Evolutionary conservation across 2,329 filamentous ascomycete species (phyloP).

Genomic region (Trichoderma sp.): DNA sequence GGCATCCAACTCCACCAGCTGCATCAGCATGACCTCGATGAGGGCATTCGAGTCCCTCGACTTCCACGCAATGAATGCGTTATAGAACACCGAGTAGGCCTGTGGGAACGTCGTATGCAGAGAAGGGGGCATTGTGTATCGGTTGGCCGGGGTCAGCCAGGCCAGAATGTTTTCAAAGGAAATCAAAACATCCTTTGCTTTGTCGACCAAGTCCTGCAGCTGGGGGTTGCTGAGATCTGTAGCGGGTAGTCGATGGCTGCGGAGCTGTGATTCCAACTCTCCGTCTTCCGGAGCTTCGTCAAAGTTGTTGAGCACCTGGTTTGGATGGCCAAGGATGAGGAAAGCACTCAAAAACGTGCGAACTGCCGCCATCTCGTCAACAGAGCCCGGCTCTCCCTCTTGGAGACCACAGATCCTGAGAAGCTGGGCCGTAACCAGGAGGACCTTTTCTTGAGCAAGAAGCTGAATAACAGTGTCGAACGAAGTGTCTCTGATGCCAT

Average conservation of each 20-base stretch:
- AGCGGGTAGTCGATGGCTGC: conserved; percentile 35
- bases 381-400: conserved; percentile 61
- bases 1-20: conserved; percentile 79
- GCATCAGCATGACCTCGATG: conserved; percentile 81
- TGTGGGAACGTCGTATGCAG: conserved; percentile 63
- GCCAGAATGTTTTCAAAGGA: conserved; percentile 73
- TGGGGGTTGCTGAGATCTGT: conserved; percentile 59
- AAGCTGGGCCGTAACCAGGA: conserved; percentile 63
- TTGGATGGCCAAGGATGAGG: conserved; percentile 75
- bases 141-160: conserved; percentile 63
- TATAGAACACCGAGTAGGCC: conserved; percentile 70
- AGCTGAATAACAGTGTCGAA: conserved; percentile 74
- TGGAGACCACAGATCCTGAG: conserved; percentile 68
- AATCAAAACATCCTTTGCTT: conserved; percentile 73
- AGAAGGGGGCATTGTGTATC: conserved; percentile 62
- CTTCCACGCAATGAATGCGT: conserved; percentile 82
- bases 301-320: conserved; percentile 73
- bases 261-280: conserved; percentile 41
- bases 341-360: conserved; percentile 78
- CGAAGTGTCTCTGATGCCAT: conserved; percentile 64
- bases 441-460: conserved; percentile 64
- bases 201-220: conserved; percentile 69
- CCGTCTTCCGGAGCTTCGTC: conserved; percentile 58
- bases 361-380: conserved; percentile 67
- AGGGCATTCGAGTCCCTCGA: conserved; percentile 74